Evolutionary conservation across 805 yeast species (phyloP), one percentile per base, ranked within the genome.

Genomic region (Kurtzmaniella fragi): DNA sequence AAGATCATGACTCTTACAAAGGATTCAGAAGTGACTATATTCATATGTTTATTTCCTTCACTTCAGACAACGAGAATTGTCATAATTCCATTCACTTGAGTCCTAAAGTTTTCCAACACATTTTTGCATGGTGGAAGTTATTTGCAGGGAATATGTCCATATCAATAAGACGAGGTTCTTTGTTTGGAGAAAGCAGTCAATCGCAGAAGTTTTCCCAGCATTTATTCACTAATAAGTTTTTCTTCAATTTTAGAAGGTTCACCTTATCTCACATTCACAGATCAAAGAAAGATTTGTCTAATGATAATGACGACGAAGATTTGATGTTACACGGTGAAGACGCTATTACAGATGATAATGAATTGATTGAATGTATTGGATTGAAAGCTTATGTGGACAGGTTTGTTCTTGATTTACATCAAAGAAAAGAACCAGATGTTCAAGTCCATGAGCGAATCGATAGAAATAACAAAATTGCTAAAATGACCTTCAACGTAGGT

Each of bases 91-190:
- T 85, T 33, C 95, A 90, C 54, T 61, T 91, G 38, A 72, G 89
- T 2, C 95, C 96, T 1, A 67, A 66, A 4, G 73, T 81, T 0
- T 70, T 91, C 47, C 55, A 63, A 6, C 84, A 80, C 43, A 89
- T 93, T 62, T 80, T 78, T 52, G 54, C 59, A 4, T 93, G 98
- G 98, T 90, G 96, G 95, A 61, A 63, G 27, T 73, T 85, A 47
- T 91, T 91, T 59, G 75, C 82, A n/a, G 82, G 91, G 17, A 80
- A 82, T 40, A 70, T 84, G 48, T 78, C 88, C 38, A 66, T 90
- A 15, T 96, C 98, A 0, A 75, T 88, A 12, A 73, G 95, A 37
- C 71, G 76, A 34, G 97, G 98, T 0, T 58, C 62, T 1, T 54
- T 93, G 17, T 91, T 87, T 64, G 79, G 78, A 0, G 76, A 76